phyloP scores from a whole-genome alignment of 345 rosid genomes.

The Gossypium longicalyx region DNA sequence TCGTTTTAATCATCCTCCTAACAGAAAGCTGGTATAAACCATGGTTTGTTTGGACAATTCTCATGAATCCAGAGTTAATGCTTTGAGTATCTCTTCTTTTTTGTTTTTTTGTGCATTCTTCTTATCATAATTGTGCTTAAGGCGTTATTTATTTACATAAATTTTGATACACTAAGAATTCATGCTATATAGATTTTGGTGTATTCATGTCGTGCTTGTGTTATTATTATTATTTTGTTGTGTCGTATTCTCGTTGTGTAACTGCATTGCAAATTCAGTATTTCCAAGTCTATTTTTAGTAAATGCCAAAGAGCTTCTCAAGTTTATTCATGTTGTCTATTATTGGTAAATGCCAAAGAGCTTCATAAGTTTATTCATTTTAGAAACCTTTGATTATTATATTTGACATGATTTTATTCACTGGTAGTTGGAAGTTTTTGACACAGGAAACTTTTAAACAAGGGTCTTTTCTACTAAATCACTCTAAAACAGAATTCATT shows the following conservation, averaged over 20 bases:
- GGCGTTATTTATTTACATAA: too few species aligned
- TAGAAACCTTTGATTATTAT: neutral
- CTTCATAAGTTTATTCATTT: constrained; percentile 1
- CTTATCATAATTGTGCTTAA: too few species aligned
- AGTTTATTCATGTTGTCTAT: neutral
- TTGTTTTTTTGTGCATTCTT: neutral
- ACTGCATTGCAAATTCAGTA: too few species aligned
- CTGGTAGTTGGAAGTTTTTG: constrained; percentile 10
- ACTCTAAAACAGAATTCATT: neutral
- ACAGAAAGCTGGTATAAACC: constrained; percentile 76
- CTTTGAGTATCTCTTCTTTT: neutral
- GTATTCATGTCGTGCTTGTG: too few species aligned
- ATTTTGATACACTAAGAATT: too few species aligned
- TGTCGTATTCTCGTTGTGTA: too few species aligned
- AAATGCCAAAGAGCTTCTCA: neutral
- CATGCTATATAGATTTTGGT: too few species aligned
- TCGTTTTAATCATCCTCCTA: constrained; percentile 62
- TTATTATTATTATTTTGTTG: too few species aligned
- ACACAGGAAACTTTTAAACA: neutral
- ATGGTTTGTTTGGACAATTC: constrained; percentile 17
- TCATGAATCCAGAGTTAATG: constrained; percentile 14
- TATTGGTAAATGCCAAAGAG: constrained; percentile 3
- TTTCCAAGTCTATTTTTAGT: neutral
- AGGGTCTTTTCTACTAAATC: neutral
- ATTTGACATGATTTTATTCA: neutral